Conservation (phyloP, 164 flowering plant species). For the Tinospora cordifolia region DNA sequence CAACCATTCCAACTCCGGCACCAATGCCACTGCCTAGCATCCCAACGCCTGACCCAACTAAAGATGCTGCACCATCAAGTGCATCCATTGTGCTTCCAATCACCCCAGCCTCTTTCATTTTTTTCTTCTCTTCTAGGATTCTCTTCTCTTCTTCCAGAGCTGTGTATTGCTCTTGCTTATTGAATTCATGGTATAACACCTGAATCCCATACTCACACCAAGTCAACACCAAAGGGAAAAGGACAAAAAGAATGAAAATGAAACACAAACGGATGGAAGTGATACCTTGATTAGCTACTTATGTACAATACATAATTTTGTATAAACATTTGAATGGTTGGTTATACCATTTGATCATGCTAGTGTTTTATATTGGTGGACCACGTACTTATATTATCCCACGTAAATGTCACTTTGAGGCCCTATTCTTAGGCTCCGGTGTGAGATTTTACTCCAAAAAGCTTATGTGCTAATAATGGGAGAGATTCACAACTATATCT, state of each 20-base stretch:
- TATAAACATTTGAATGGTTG: no score
- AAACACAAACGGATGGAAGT: background rate
- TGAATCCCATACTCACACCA: slow-evolving; percentile 11
- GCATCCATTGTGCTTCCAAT: slow-evolving; percentile 99
- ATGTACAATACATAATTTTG: background rate
- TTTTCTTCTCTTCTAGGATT: slow-evolving; percentile 67
- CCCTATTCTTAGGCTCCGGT: no score
- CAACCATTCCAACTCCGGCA: slow-evolving; percentile 61
- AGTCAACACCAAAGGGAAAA: background rate
- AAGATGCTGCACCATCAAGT: slow-evolving; percentile 59
- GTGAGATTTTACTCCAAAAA: no score
- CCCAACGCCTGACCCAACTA: slow-evolving; percentile 61
- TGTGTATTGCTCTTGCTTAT: slow-evolving; percentile 72
- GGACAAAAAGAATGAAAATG: background rate
- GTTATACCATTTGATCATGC: background rate
- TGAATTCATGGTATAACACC: slow-evolving; percentile 68
- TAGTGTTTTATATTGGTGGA: no score
- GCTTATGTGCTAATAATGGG: no score
- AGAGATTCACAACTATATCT: no score
- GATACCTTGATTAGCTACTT: background rate
- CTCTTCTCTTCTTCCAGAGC: slow-evolving; percentile 89
- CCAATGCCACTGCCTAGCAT: slow-evolving; percentile 47
- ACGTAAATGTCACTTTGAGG: no score
- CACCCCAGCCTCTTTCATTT: slow-evolving; percentile 70
- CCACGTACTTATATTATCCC: no score